phyloP scores from a whole-genome alignment of 2,329 filamentous ascomycete species.

The Diplodia seriata region DNA sequence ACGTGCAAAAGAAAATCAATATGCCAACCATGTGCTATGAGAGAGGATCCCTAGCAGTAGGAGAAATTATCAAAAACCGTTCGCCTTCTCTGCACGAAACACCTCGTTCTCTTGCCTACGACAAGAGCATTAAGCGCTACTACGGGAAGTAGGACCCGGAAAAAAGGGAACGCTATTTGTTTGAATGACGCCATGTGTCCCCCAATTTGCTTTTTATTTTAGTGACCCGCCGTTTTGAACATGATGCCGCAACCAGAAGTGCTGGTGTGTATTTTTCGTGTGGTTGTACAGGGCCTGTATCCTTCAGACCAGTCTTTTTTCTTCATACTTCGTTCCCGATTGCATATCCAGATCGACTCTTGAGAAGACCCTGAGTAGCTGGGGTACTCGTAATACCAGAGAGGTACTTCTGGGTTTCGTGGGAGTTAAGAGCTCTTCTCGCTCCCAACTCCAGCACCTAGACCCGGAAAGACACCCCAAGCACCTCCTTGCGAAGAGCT shows the following conservation, averaged over 20 bases:
- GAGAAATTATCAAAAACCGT: slow-evolving; percentile 5
- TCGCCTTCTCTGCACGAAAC: slow-evolving; percentile 6
- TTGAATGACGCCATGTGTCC: slow-evolving; percentile 22
- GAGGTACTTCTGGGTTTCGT: not conserved
- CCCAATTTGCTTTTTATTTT: slow-evolving; percentile 20
- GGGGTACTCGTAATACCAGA: not conserved
- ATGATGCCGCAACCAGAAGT: slow-evolving; percentile 22
- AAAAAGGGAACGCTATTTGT: slow-evolving; percentile 27
- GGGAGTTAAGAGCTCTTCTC: slow-evolving; percentile 14
- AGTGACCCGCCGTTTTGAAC: slow-evolving; percentile 21
- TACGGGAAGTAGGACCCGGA: not conserved
- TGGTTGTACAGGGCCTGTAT: slow-evolving; percentile 25
- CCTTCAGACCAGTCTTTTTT: slow-evolving; percentile 15
- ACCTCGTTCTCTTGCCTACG: not conserved
- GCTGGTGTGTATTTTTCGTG: slow-evolving; percentile 24
- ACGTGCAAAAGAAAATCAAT: slow-evolving; percentile 8
- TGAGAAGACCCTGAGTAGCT: not conserved
- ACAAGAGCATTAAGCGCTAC: slow-evolving; percentile 18
- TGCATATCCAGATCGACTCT: not conserved
- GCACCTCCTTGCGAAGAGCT: slow-evolving; percentile 6
- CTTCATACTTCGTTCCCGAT: not conserved
- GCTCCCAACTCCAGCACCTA: slow-evolving; percentile 1
- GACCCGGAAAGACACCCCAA: slow-evolving; percentile 20
- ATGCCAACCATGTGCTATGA: slow-evolving; percentile 16
- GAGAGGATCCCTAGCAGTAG: not conserved